A percentile compares a stretch with the other conserved stretches of the same genome.
These are phyloP conservation scores for Dendrobium huoshanense DNA, from an alignment of 106 monocot species.

Conservation along the genomic window DNA sequence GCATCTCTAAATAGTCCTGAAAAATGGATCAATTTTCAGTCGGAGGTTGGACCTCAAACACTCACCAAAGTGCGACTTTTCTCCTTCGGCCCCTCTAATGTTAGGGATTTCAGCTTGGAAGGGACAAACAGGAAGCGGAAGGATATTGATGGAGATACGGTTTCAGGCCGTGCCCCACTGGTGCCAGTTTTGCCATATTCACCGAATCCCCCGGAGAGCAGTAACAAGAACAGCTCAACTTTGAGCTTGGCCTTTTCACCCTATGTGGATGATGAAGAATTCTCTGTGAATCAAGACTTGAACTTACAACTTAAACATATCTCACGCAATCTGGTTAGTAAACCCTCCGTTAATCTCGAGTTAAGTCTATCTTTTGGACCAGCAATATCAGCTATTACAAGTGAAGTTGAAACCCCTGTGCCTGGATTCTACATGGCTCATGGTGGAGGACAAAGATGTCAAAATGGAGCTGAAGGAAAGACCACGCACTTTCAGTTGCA, in stretches of 20 bases:
- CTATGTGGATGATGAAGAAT: conserved; percentile 44
- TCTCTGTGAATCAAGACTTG: conserved; percentile 26
- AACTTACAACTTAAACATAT: conserved; percentile 31
- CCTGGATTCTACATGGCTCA: conserved; percentile 44
- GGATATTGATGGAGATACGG: conserved; percentile 12
- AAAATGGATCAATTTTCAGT: conserved; percentile 11
- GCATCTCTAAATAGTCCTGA: neutral
- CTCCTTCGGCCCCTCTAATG: conserved; percentile 2
- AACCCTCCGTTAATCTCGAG: conserved; percentile 25
- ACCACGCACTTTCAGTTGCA: conserved; percentile 51
- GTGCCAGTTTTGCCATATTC: conserved; percentile 27
- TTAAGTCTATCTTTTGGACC: conserved; percentile 41
- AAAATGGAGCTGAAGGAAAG: conserved; percentile 47
- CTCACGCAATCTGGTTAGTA: neutral
- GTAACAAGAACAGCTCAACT: conserved; percentile 43
- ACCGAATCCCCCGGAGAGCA: conserved; percentile 35
- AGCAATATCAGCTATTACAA: conserved; percentile 35
- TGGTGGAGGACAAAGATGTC: conserved; percentile 46
- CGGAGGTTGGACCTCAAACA: neutral
- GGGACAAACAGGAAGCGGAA: conserved; percentile 39
- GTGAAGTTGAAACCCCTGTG: neutral
- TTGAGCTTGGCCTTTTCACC: conserved; percentile 28
- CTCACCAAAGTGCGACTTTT: conserved; percentile 16
- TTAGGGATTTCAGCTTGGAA: conserved; percentile 8
- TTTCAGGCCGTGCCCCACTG: conserved; percentile 13